Base-by-base conservation (phyloP, 208 protist genomes). In the Acanthamoeba pearcei region DNA sequence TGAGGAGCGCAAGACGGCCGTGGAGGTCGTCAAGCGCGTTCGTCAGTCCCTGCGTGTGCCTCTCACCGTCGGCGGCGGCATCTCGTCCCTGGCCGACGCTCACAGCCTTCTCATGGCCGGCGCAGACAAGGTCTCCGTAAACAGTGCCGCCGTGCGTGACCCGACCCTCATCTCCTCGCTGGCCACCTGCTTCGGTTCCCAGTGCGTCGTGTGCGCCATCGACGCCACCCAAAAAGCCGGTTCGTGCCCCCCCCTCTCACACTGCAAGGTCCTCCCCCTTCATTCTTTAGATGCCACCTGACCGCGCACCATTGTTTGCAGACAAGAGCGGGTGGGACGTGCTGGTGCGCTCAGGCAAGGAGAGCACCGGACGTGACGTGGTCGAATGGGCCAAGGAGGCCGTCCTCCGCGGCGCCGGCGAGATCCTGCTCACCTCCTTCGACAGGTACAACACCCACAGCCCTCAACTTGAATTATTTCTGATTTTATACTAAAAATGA, bases 391-490 rank as follows among this genome's bases (percentile, higher is more conserved):
- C 95, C 46, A 88, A 46, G 35, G 57, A 92, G 51, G 89, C 74
- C 32, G 95, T 96, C 42, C 29, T 93, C 49, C 55, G 60, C 57
- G 95, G 95, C 27, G 95, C 95, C 35, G 95, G 95, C 32, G 95
- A 96, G 68, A 95, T 96, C 46, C 66, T 96, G 12, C 94, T 96
- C 38, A 96, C 95, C 53, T 85, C 55, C 46, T 95, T 94, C 57
- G 95, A 96, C 35, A 76, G 93, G 42, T 90, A 62, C 35, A 0
- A 32, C 13, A 9, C 72, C 38, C 49, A 1, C 62, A n/a, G 68
- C 17, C 51, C 82, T 64, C 27, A 19, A 89, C 76, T 51, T 51
- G 1, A n/a, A 80, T 78, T 46, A 42, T 29, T 66, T 78, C 22
- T 42, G 4, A 0, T 35, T 42, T 35, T 35, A 32, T 72, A 72